Percentiles rank a stretch among this genome's conserved stretches.
Evolutionary conservation across 2,329 filamentous ascomycete genomes (phyloP).

Genomic region (Passalora sequoiae): DNA sequence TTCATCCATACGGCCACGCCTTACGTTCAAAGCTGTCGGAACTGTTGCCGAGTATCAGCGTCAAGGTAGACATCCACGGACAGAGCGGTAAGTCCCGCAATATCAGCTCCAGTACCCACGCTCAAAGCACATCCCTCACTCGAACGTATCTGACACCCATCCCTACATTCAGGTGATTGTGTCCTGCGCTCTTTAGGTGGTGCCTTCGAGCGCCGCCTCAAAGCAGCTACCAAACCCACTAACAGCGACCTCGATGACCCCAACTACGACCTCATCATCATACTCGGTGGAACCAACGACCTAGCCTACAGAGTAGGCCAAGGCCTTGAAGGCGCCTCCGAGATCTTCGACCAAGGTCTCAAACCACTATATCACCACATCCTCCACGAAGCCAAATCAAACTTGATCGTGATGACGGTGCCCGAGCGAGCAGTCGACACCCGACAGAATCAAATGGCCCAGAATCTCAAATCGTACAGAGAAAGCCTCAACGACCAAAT

Average conservation of each 20-base stretch:
- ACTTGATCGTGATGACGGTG: conserved; percentile 3
- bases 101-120: no score
- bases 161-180: no score
- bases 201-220: neutral
- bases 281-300: conserved; percentile 2
- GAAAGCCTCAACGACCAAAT: neutral
- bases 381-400: neutral
- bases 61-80: neutral
- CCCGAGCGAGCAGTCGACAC: conserved; percentile 1
- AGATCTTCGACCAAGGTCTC: neutral
- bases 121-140: no score
- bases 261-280: neutral
- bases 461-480: neutral
- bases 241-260: no score
- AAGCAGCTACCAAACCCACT: neutral
- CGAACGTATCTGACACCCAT: no score
- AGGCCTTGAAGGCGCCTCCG: neutral
- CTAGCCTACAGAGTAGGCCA: neutral
- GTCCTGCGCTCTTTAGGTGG: neutral
- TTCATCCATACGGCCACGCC: neutral
- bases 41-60: neutral
- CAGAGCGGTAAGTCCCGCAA: no score
- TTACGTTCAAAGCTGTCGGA: neutral
- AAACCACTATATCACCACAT: neutral
- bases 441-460: neutral